Conservation (phyloP, 805 yeast species). For the Yamadazyma paraphyllophila region DNA sequence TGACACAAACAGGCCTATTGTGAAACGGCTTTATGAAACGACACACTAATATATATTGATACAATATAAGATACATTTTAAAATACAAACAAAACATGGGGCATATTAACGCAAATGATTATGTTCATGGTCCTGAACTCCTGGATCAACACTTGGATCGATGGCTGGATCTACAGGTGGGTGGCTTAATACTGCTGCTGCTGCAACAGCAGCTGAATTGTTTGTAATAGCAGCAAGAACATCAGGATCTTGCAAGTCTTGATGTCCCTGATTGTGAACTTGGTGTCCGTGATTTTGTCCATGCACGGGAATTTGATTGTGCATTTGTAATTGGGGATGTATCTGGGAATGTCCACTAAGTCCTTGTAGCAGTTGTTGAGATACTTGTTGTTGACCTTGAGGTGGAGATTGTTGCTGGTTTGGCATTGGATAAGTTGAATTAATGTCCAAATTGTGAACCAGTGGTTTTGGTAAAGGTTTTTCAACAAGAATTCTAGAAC, state of each 20-base stretch:
- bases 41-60: slow-evolving; percentile 3
- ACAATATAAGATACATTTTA: slow-evolving; percentile 3
- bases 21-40: neutral
- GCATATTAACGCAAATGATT: slow-evolving; percentile 5
- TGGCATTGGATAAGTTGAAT: slow-evolving; percentile 5
- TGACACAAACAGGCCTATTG: neutral
- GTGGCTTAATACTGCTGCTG: slow-evolving; percentile 25
- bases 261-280: slow-evolving; percentile 18
- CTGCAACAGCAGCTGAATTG: slow-evolving; percentile 19
- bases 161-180: slow-evolving; percentile 41
- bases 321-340: slow-evolving; percentile 7
- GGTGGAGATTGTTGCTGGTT: slow-evolving; percentile 11
- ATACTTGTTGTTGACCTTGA: slow-evolving; percentile 18
- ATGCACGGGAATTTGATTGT: slow-evolving; percentile 1
- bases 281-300: neutral
- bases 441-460: slow-evolving; percentile 9
- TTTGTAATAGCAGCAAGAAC: slow-evolving; percentile 39
- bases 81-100: slow-evolving; percentile 1
- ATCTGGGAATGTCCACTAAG: slow-evolving; percentile 7
- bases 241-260: slow-evolving; percentile 35
- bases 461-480: slow-evolving; percentile 31
- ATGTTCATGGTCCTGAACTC: slow-evolving; percentile 28
- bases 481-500: slow-evolving; percentile 41
- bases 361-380: slow-evolving; percentile 9
- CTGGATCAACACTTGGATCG: slow-evolving; percentile 45